These are phyloP conservation scores for Carex kokanica DNA, from an alignment of 176 grass and related monocot species.

Conservation along the genomic window DNA sequence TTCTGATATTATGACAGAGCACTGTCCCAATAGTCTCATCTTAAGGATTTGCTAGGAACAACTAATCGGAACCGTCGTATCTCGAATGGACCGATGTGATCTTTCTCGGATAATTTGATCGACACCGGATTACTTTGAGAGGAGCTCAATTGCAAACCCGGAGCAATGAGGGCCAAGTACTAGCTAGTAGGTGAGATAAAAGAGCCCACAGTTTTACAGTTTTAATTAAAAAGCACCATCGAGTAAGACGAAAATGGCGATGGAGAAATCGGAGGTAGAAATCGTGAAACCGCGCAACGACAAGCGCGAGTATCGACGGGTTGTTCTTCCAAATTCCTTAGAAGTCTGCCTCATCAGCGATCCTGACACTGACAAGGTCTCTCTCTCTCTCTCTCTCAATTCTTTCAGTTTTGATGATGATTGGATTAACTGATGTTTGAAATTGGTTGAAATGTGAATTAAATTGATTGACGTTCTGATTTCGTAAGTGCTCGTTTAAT, in stretches of 20 bases:
- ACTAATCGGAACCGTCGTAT: background rate
- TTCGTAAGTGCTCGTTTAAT: background rate
- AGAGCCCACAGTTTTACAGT: background rate
- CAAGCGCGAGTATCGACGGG: constrained; percentile 71
- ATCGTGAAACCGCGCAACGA: constrained; percentile 79
- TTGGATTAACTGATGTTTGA: background rate
- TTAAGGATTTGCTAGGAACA: background rate
- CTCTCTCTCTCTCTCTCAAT: background rate
- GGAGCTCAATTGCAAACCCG: too few species aligned
- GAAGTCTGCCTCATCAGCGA: constrained; percentile 90
- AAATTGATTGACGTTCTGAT: background rate
- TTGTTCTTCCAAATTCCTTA: constrained; percentile 78
- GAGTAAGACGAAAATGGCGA: background rate
- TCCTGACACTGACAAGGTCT: constrained; percentile 89
- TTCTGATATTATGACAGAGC: too few species aligned
- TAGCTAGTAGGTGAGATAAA: too few species aligned
- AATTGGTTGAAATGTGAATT: constrained; percentile 14
- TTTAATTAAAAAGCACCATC: background rate
- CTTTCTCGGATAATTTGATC: background rate
- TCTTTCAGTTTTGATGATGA: background rate
- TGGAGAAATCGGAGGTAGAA: constrained; percentile 35
- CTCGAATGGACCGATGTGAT: background rate
- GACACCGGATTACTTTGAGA: too few species aligned
- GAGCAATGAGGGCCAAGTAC: too few species aligned
- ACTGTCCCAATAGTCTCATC: background rate